Conservation (phyloP, 768 basidiomycete genomes). For the Cantharellus cinnabarinus region DNA sequence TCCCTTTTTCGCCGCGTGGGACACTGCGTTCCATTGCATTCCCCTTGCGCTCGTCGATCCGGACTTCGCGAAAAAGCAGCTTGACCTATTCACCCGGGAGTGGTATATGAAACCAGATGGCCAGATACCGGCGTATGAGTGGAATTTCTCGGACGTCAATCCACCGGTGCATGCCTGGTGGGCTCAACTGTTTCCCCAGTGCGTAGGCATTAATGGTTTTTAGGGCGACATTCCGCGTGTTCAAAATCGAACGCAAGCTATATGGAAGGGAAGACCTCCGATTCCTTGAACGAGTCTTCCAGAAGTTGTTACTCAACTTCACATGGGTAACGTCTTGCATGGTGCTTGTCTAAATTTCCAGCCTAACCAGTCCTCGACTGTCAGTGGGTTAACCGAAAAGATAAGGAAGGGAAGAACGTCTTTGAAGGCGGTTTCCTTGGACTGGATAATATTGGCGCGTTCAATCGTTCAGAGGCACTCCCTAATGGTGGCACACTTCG, state of each 20-base stretch:
- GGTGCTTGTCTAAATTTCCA: background rate
- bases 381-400: slow-evolving; percentile 98
- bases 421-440: slow-evolving; percentile 98
- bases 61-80: slow-evolving; percentile 89
- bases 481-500: slow-evolving; percentile 87
- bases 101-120: slow-evolving; percentile 99
- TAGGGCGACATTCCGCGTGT: slow-evolving; percentile 92
- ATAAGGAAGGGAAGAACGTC: slow-evolving; percentile 82
- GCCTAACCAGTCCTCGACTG: background rate
- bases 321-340: slow-evolving; percentile 44
- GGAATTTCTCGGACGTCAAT: slow-evolving; percentile 98
- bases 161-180: slow-evolving; percentile 97
- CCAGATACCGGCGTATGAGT: slow-evolving; percentile 96
- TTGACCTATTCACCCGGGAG: slow-evolving; percentile 87
- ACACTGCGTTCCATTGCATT: slow-evolving; percentile 98
- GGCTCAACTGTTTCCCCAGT: slow-evolving; percentile 9
- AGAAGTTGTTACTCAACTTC: slow-evolving; percentile 89
- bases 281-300: slow-evolving; percentile 96
- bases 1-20: slow-evolving; percentile 97
- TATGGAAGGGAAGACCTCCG: slow-evolving; percentile 73
- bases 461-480: slow-evolving; percentile 92
- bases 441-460: slow-evolving; percentile 91
- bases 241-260: slow-evolving; percentile 97
- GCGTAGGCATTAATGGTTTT: background rate
- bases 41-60: slow-evolving; percentile 93